phyloP scores from a whole-genome alignment of 2,329 filamentous ascomycete species.

The Pseudocercospora macadamiae region DNA sequence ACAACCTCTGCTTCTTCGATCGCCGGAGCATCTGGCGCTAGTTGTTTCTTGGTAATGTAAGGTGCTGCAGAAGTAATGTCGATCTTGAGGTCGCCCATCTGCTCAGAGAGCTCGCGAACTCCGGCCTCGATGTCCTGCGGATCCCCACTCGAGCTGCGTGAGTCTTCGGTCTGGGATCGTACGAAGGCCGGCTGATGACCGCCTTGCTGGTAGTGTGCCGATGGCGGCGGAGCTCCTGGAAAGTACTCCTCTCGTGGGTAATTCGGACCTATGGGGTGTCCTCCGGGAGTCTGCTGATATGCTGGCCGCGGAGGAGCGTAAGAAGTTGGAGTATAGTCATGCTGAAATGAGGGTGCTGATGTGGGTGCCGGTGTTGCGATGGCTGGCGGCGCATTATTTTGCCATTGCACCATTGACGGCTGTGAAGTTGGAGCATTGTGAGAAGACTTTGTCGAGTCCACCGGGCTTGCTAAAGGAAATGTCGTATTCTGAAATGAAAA shows the following conservation, averaged over 20 bases:
- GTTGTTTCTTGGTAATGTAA: conserved; percentile 72
- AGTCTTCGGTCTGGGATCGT: conserved; percentile 32
- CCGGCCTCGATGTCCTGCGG: conserved; percentile 38
- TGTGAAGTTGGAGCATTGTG: conserved; percentile 14
- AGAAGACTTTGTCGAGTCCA: conserved; percentile 10
- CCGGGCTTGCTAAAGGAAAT: conserved; percentile 21
- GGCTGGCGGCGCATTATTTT: conserved; percentile 10
- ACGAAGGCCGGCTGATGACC: conserved; percentile 24
- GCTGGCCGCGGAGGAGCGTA: conserved; percentile 9
- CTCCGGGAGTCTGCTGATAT: conserved; percentile 14
- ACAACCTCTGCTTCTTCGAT: conserved; percentile 72
- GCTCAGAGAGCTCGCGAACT: conserved; percentile 49
- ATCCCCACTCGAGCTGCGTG: conserved; percentile 35
- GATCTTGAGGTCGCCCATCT: conserved; percentile 84
- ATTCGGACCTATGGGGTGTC: conserved; percentile 3
- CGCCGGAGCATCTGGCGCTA: conserved; percentile 62
- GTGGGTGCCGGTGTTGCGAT: conserved; percentile 17
- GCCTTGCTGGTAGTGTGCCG: conserved; percentile 24
- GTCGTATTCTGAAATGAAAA: conserved; percentile 36
- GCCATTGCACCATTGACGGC: conserved; percentile 26
- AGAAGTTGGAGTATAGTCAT: conserved; percentile 20
- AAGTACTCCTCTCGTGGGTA: conserved; percentile 24
- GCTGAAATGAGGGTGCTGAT: conserved; percentile 22
- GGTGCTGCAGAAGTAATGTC: conserved; percentile 85
- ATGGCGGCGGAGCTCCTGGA: conserved; percentile 4